A percentile compares a stretch with the other conserved stretches of the same genome.
Evolutionary conservation across 2,329 filamentous ascomycete species (phyloP).

Genomic region (Aspergillus uvarum): DNA sequence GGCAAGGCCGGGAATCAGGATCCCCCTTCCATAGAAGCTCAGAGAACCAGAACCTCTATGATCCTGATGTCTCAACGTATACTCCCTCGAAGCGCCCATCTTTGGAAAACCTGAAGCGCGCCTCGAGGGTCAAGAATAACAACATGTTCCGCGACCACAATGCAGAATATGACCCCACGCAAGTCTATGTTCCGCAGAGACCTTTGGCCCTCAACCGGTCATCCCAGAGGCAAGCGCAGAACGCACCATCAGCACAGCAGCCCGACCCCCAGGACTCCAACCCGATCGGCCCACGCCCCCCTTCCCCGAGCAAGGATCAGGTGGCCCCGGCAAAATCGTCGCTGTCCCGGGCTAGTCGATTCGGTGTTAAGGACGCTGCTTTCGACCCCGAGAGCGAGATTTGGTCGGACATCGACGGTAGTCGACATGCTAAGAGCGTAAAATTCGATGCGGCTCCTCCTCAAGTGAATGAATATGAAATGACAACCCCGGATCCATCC

Average conservation of each 20-base stretch:
- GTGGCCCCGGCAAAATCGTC: constrained; percentile 87
- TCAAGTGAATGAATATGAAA: constrained; percentile 95
- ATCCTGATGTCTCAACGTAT: constrained; percentile 62
- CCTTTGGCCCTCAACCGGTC: constrained; percentile 67
- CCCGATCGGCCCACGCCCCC: constrained; percentile 37
- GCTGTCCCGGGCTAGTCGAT: constrained; percentile 64
- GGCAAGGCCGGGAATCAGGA: constrained; percentile 73
- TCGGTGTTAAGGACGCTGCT: constrained; percentile 57
- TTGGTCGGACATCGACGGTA: constrained; percentile 66
- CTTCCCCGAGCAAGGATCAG: constrained; percentile 66
- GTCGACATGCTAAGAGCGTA: constrained; percentile 91
- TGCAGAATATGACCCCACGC: constrained; percentile 84
- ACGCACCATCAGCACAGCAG: constrained; percentile 59
- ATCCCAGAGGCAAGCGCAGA: constrained; percentile 63
- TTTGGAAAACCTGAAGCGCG: constrained; percentile 91
- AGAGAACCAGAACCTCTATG: constrained; percentile 67
- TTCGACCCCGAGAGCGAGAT: constrained; percentile 69
- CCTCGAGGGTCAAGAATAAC: constrained; percentile 95
- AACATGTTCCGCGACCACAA: constrained; percentile 94
- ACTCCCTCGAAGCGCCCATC: constrained; percentile 78
- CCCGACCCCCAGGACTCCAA: constrained; percentile 16
- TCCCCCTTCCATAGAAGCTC: constrained; percentile 62
- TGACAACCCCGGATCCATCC: constrained; percentile 95
- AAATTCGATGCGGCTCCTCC: constrained; percentile 94
- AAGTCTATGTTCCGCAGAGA: constrained; percentile 74